Evolutionary conservation across 1,139 yeast species (phyloP).

Genomic region (Kluyveromyces marxianus): DNA sequence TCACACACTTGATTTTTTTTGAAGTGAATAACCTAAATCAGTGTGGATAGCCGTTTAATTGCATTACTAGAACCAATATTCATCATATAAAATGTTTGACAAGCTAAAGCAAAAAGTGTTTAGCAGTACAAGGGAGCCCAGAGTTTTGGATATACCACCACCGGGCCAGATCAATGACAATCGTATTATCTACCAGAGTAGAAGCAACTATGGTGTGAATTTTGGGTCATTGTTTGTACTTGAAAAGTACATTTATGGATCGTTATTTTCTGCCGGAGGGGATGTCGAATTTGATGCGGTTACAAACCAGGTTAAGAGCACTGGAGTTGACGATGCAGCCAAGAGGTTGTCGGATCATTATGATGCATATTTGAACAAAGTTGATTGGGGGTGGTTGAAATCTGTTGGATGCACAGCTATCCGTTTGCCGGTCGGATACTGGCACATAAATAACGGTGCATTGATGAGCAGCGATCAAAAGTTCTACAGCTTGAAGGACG

Average conservation of each 20-base stretch:
- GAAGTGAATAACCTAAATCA: no score
- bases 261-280: constrained; percentile 44
- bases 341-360: constrained; percentile 60
- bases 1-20: no score
- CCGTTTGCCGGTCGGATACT: constrained; percentile 85
- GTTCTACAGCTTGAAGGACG: constrained; percentile 46
- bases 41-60: no score
- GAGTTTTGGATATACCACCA: constrained; percentile 1
- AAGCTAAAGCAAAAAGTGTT: constrained; percentile 3
- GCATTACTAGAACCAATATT: no score
- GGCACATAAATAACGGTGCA: constrained; percentile 66
- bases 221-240: constrained; percentile 76
- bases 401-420: constrained; percentile 64
- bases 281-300: constrained; percentile 77
- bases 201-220: constrained; percentile 79
- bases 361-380: constrained; percentile 46
- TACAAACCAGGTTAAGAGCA: constrained; percentile 36
- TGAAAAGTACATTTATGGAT: constrained; percentile 67
- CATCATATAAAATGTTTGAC: neutral
- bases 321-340: constrained; percentile 51
- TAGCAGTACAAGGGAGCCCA: neutral
- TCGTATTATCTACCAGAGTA: constrained; percentile 45
- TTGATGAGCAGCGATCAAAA: constrained; percentile 46
- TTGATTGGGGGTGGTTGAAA: constrained; percentile 73
- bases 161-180: constrained; percentile 2